These are phyloP conservation scores for Hypoxylon sp. DNA, from an alignment of 2,329 filamentous ascomycete genomes.

Conservation along the genomic window DNA sequence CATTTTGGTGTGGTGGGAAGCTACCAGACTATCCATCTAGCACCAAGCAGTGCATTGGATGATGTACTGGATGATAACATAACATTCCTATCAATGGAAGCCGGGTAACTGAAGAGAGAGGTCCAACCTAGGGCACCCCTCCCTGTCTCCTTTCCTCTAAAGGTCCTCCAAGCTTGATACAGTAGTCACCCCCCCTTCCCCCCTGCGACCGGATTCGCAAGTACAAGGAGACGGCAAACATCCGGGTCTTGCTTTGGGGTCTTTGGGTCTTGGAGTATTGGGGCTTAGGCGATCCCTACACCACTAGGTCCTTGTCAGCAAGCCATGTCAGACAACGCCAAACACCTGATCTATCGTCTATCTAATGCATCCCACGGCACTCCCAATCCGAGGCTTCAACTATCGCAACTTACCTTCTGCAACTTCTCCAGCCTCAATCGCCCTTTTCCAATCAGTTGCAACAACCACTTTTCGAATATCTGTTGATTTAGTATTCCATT, in stretches of 20 bases:
- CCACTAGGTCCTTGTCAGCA: constrained; percentile 30
- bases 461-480: constrained; percentile 14
- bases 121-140: no score
- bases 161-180: constrained; percentile 11
- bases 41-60: constrained; percentile 3
- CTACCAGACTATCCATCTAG: constrained; percentile 7
- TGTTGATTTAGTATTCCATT: constrained; percentile 24
- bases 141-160: no score
- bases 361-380: constrained; percentile 12
- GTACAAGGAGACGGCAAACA: constrained; percentile 25
- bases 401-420: constrained; percentile 28
- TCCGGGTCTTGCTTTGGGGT: constrained; percentile 11
- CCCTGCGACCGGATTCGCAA: constrained; percentile 21
- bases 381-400: constrained; percentile 12
- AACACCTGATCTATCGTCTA: constrained; percentile 34
- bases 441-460: constrained; percentile 7
- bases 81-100: no score
- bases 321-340: constrained; percentile 35
- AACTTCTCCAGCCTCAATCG: constrained; percentile 26
- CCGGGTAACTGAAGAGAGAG: no score
- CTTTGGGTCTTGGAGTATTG: constrained; percentile 5
- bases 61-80: no score
- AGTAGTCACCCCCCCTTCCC: constrained; percentile 27
- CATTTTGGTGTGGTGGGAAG: constrained; percentile 29
- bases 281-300: no score